Evolutionary conservation across 1,284 basidiomycete genomes (phyloP).

Genomic region (Termitomyces sp.): DNA sequence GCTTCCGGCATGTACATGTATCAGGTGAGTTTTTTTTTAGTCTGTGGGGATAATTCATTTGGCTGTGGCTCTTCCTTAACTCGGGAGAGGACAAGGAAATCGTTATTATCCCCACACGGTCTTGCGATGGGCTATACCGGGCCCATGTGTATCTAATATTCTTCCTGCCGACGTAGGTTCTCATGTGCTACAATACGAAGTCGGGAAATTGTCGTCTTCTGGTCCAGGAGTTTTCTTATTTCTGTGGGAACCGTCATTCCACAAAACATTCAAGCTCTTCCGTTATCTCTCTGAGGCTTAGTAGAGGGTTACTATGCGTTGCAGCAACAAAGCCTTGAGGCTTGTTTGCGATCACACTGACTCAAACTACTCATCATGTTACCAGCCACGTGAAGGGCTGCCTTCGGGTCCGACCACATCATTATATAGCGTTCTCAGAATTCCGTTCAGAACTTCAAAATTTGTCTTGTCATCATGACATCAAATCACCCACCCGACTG

Average conservation of each 20-base stretch:
- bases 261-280: neutral
- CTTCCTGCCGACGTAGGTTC: slow-evolving; percentile 1
- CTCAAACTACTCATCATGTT: slow-evolving; percentile 1
- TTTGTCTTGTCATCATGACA: neutral
- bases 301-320: neutral
- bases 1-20: neutral
- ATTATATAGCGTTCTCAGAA: slow-evolving; percentile 2
- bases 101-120: neutral
- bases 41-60: neutral
- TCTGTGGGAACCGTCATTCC: neutral
- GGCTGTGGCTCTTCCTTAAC: neutral
- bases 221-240: neutral
- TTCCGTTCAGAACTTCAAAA: neutral
- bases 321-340: neutral
- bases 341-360: neutral
- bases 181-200: neutral
- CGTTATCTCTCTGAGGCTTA: neutral
- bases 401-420: slow-evolving; percentile 5
- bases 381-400: slow-evolving; percentile 8
- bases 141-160: slow-evolving; percentile 2
- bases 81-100: neutral
- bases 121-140: neutral
- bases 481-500: neutral
- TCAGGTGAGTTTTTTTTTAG: neutral
- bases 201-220: neutral